These are phyloP conservation scores for Symbiodinium natans DNA, from an alignment of 73 alveolate genomes.

Conservation along the genomic window DNA sequence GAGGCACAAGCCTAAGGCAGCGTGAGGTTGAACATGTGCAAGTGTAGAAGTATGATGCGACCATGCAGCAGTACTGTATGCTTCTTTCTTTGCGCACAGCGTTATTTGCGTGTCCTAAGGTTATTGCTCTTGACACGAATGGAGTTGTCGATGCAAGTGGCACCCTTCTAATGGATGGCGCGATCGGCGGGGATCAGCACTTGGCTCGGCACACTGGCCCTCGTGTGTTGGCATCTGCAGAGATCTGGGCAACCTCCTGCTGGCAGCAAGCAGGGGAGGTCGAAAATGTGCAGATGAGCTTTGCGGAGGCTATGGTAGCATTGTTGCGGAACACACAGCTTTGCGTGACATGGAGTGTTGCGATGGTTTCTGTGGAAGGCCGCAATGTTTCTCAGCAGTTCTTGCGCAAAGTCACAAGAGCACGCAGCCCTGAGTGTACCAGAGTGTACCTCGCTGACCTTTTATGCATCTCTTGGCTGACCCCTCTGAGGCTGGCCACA, in stretches of 20 bases:
- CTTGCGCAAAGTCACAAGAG: slow-evolving; percentile 4
- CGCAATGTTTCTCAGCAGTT: neutral
- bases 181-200: slow-evolving; percentile 39
- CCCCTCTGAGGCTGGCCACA: slow-evolving; percentile 42
- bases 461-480: neutral
- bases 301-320: slow-evolving; percentile 67
- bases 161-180: neutral
- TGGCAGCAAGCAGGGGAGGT: neutral
- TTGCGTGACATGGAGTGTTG: neutral
- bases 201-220: no score
- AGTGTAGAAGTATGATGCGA: no score
- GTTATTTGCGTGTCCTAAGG: neutral
- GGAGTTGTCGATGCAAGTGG: slow-evolving; percentile 41
- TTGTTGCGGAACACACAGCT: neutral
- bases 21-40: no score
- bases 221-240: neutral
- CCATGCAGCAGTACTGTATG: no score
- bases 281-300: slow-evolving; percentile 2
- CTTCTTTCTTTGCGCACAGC: no score
- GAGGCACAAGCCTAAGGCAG: no score
- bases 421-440: neutral
- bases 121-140: slow-evolving; percentile 74
- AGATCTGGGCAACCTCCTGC: no score
- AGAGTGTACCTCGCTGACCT: neutral
- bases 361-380: neutral